These are phyloP conservation scores for Colletotrichum costaricense DNA, from an alignment of 2,329 filamentous ascomycete genomes.

Conservation along the genomic window DNA sequence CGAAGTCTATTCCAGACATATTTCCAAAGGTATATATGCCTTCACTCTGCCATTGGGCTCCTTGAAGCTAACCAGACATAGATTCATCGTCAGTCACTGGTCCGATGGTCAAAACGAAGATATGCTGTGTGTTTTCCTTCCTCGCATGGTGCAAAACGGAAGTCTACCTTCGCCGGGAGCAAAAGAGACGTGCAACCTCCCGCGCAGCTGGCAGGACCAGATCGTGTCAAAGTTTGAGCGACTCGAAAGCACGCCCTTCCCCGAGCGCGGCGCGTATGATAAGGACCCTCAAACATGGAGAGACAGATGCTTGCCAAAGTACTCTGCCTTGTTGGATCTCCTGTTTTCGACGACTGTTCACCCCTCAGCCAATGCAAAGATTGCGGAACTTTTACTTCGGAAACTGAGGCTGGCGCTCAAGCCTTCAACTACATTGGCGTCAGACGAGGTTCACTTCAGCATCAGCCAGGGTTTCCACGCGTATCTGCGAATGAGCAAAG, in stretches of 20 bases:
- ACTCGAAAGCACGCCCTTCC: constrained; percentile 72
- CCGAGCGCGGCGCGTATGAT: constrained; percentile 71
- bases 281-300: constrained; percentile 72
- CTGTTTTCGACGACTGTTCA: constrained; percentile 72
- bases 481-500: constrained; percentile 74
- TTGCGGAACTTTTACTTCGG: constrained; percentile 72
- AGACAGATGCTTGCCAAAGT: constrained; percentile 73
- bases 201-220: constrained; percentile 78
- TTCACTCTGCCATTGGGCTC: background rate
- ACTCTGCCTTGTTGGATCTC: constrained; percentile 74
- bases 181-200: constrained; percentile 66
- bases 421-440: constrained; percentile 67
- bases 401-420: constrained; percentile 75
- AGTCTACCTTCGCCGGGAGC: constrained; percentile 65
- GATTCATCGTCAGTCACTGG: constrained; percentile 83
- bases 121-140: constrained; percentile 75
- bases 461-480: constrained; percentile 80
- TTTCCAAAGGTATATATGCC: constrained; percentile 75
- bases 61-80: constrained; percentile 47
- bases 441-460: constrained; percentile 77
- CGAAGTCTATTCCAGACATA: constrained; percentile 80
- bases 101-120: constrained; percentile 73
- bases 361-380: constrained; percentile 73
- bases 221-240: constrained; percentile 77
- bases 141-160: constrained; percentile 68